These are phyloP conservation scores for Verbena officinalis DNA, from an alignment of 257 asterid species.

Conservation along the genomic window DNA sequence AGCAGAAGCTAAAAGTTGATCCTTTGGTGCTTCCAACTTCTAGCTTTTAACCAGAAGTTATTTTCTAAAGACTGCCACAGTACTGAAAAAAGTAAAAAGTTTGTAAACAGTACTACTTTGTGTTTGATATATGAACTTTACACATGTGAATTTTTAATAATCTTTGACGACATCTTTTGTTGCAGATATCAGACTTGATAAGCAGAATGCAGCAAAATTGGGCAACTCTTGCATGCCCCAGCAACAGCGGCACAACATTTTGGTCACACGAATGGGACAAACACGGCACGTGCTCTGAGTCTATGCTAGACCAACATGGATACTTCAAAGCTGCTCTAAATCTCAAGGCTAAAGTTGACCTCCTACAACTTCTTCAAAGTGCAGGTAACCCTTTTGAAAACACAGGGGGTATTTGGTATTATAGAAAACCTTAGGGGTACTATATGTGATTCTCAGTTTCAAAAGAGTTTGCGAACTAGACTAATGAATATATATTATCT, in stretches of 20 bases:
- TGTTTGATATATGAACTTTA: background rate
- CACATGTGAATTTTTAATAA: background rate
- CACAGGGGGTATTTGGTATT: too few relatives aligned
- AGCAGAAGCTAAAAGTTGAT: too few relatives aligned
- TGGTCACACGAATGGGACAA: conserved; percentile 91
- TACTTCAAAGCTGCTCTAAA: conserved; percentile 61
- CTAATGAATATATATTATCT: too few relatives aligned
- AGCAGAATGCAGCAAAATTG: conserved; percentile 71
- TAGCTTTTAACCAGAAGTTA: too few relatives aligned
- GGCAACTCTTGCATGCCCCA: conserved; percentile 82
- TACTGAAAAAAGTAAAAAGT: too few relatives aligned
- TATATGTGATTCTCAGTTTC: too few relatives aligned
- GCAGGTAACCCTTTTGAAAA: conserved; percentile 46
- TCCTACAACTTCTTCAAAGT: conserved; percentile 62
- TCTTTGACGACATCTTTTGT: background rate
- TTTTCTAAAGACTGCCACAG: too few relatives aligned
- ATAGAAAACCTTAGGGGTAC: too few relatives aligned
- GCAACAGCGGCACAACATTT: conserved; percentile 61
- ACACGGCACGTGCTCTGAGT: conserved; percentile 77
- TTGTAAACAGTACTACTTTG: too few relatives aligned
- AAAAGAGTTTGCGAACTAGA: background rate
- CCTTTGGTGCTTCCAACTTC: too few relatives aligned
- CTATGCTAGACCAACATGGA: conserved; percentile 55
- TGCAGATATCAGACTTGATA: conserved; percentile 62
- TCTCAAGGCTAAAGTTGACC: conserved; percentile 50